Evolutionary conservation across 306 rosid genomes (phyloP).

Genomic region (Prinsepia uniflora): DNA sequence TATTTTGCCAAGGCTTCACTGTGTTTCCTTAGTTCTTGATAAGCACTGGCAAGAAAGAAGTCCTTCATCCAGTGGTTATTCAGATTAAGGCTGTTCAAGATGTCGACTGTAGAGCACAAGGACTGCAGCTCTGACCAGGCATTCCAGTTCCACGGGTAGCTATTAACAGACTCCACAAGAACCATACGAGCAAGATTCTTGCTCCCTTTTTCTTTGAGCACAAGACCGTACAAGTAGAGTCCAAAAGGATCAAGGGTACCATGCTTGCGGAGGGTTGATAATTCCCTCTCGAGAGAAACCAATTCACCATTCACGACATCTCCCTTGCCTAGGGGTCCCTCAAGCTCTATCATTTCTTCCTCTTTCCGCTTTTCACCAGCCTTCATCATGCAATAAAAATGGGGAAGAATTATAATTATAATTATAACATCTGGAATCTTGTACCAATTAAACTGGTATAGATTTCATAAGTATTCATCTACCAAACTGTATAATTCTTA

Average conservation of each 20-base stretch:
- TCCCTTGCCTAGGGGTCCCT: constrained; percentile 88
- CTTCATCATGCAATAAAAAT: constrained; percentile 35
- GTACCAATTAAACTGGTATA: background rate
- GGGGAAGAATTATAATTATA: background rate
- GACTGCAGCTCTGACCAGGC: constrained; percentile 95
- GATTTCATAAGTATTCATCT: background rate
- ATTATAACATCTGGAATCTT: background rate
- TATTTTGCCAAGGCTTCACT: constrained; percentile 68
- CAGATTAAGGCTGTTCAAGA: constrained; percentile 71
- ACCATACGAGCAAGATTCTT: constrained; percentile 74
- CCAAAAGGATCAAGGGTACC: constrained; percentile 78
- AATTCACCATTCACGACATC: constrained; percentile 67
- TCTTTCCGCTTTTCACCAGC: constrained; percentile 98
- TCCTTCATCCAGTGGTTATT: constrained; percentile 97
- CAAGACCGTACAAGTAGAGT: constrained; percentile 79
- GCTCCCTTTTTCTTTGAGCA: constrained; percentile 84
- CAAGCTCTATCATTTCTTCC: constrained; percentile 95
- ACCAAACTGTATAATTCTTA: background rate
- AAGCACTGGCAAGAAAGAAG: constrained; percentile 82
- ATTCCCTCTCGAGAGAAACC: constrained; percentile 79
- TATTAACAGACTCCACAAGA: constrained; percentile 89
- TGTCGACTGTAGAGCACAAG: constrained; percentile 64
- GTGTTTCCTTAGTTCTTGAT: constrained; percentile 91
- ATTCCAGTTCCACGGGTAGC: constrained; percentile 98
- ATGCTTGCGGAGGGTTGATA: constrained; percentile 73